Evolutionary conservation across 2,329 filamentous ascomycete species (phyloP).

Genomic region (Cercospora sp.): DNA sequence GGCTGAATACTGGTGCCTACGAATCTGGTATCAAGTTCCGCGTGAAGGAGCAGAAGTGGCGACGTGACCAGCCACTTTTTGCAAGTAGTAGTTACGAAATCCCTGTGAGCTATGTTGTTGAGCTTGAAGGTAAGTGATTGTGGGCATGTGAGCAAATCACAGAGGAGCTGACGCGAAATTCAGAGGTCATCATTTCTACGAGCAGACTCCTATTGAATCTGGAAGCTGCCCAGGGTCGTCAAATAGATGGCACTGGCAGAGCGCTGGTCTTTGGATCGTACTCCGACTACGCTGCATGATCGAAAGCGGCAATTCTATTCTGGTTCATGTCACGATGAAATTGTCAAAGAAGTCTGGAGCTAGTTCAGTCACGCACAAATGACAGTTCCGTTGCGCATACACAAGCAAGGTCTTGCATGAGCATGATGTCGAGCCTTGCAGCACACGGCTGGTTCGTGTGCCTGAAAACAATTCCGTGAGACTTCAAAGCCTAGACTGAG

Average conservation of each 20-base stretch:
- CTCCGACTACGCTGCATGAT: slow-evolving; percentile 12
- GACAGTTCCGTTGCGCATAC: not conserved
- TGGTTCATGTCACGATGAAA: not conserved
- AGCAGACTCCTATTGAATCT: slow-evolving; percentile 63
- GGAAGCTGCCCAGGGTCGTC: slow-evolving; percentile 64
- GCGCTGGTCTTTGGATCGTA: slow-evolving; percentile 61
- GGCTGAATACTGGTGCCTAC: slow-evolving; percentile 61
- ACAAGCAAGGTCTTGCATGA: not conserved
- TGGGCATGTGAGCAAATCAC: not conserved
- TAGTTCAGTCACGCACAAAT: not conserved
- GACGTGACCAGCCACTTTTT: slow-evolving; percentile 54
- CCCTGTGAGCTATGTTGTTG: slow-evolving; percentile 68
- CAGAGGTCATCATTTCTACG: slow-evolving; percentile 68
- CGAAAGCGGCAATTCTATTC: not conserved
- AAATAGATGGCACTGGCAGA: slow-evolving; percentile 62
- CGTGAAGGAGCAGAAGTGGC: slow-evolving; percentile 56
- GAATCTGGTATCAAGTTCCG: slow-evolving; percentile 69
- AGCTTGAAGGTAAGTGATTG: slow-evolving; percentile 64
- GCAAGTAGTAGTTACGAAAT: slow-evolving; percentile 61
- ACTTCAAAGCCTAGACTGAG: not conserved
- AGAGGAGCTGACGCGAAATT: slow-evolving; percentile 15
- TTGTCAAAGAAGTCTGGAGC: not conserved
- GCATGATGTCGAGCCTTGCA: not conserved
- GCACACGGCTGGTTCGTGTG: not conserved
- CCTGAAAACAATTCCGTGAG: not conserved